phyloP scores from a whole-genome alignment of 805 yeast species.

The Clavispora santaluciae region DNA sequence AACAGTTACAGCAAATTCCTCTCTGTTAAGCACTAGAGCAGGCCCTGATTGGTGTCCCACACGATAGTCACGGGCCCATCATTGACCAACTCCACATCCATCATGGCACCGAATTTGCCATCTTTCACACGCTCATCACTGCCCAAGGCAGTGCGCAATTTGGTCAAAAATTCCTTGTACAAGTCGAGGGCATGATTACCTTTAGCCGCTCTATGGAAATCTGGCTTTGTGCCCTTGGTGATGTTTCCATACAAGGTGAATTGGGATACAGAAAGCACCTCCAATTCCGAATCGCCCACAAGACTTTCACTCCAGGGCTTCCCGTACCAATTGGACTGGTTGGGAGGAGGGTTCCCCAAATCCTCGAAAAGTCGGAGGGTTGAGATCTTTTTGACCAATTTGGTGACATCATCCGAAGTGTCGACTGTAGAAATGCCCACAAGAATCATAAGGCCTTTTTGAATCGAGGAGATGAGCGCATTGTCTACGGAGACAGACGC shows the following conservation, averaged over 20 bases:
- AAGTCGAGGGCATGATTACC: constrained; percentile 53
- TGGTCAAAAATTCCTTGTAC: constrained; percentile 49
- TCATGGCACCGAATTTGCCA: constrained; percentile 95
- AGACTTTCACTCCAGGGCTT: constrained; percentile 71
- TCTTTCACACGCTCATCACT: constrained; percentile 63
- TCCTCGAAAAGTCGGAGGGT: constrained; percentile 73
- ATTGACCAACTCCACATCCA: constrained; percentile 84
- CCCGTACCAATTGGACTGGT: constrained; percentile 40
- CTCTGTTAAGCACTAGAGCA: constrained; percentile 6
- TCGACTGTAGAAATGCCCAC: constrained; percentile 84
- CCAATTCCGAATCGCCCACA: constrained; percentile 60
- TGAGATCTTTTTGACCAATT: constrained; percentile 61
- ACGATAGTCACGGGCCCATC: constrained; percentile 93
- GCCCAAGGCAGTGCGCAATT: constrained; percentile 50
- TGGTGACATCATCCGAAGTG: constrained; percentile 65
- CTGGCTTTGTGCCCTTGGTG: constrained; percentile 91
- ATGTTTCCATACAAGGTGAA: constrained; percentile 85
- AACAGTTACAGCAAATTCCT: no score
- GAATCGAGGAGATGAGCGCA: constrained; percentile 66
- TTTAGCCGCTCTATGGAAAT: constrained; percentile 87
- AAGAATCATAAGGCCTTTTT: constrained; percentile 69
- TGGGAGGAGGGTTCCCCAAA: constrained; percentile 38
- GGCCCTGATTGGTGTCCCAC: constrained; percentile 54
- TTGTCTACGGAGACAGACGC: constrained; percentile 87
- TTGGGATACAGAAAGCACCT: constrained; percentile 84